Evolutionary conservation across 495 filamentous ascomycete species (phyloP).

Genomic region (Annulohypoxylon bovei): DNA sequence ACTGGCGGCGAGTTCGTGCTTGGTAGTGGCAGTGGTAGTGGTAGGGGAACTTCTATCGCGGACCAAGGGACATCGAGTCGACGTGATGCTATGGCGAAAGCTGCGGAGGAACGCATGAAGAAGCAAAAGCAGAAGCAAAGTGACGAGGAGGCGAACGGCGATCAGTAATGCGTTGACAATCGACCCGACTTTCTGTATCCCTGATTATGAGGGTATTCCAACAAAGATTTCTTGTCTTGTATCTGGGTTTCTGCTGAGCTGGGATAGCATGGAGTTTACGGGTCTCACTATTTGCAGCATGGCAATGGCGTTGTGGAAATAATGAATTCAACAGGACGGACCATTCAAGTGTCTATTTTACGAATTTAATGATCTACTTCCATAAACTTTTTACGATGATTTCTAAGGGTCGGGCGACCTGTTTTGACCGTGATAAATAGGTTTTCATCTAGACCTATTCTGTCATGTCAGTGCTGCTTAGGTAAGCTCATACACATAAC

Average conservation of each 20-base stretch:
- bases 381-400: neutral
- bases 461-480: neutral
- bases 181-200: neutral
- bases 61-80: slow-evolving; percentile 49
- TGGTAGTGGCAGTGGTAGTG: slow-evolving; percentile 70
- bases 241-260: neutral
- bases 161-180: neutral
- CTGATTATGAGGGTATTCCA: neutral
- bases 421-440: neutral
- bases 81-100: slow-evolving; percentile 78
- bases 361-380: neutral
- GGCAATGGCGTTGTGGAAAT: slow-evolving; percentile 15
- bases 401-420: neutral
- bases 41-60: slow-evolving; percentile 41
- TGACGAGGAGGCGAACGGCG: slow-evolving; percentile 32
- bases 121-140: slow-evolving; percentile 61
- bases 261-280: neutral
- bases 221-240: neutral
- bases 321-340: neutral
- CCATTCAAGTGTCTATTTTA: neutral
- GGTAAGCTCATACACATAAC: no score
- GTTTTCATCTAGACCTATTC: neutral
- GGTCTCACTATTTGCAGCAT: slow-evolving; percentile 6
- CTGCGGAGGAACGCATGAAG: slow-evolving; percentile 76
- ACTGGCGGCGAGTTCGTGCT: slow-evolving; percentile 87